These are phyloP conservation scores for Crithidia thermophila DNA, from an alignment of 208 protist genomes.

Conservation along the genomic window DNA sequence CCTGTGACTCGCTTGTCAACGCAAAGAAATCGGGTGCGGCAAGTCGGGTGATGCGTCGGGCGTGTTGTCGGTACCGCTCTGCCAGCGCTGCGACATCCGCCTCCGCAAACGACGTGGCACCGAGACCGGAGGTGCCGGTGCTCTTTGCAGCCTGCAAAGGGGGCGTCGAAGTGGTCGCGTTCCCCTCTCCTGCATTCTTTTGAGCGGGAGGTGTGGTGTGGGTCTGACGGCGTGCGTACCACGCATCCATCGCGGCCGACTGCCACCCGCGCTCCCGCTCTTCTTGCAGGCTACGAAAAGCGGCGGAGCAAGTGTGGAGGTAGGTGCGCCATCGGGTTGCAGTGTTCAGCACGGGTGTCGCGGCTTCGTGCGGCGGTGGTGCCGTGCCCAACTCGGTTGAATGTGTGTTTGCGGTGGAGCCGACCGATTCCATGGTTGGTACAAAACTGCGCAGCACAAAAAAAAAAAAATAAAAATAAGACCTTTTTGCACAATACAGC, in stretches of 20 bases:
- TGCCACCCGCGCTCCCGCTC: slow-evolving; percentile 67
- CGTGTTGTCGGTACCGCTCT: slow-evolving; percentile 67
- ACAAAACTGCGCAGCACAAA: no score
- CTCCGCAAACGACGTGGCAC: slow-evolving; percentile 42
- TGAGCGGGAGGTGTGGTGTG: neutral
- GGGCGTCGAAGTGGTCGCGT: no score
- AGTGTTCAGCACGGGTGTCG: slow-evolving; percentile 1
- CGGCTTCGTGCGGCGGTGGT: neutral
- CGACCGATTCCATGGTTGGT: no score
- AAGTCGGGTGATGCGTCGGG: slow-evolving; percentile 30
- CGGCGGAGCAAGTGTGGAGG: slow-evolving; percentile 33
- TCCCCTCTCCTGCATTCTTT: neutral
- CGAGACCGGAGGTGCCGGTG: neutral
- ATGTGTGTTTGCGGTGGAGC: no score
- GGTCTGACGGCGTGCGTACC: slow-evolving; percentile 48
- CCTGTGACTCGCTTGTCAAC: neutral
- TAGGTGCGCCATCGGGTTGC: slow-evolving; percentile 43
- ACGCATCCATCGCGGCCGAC: slow-evolving; percentile 58
- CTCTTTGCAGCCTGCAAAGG: no score
- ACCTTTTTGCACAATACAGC: no score
- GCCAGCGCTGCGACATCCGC: slow-evolving; percentile 48
- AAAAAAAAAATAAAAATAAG: no score
- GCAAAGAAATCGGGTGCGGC: slow-evolving; percentile 31
- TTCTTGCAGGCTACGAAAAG: slow-evolving; percentile 46
- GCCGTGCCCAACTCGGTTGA: no score